phyloP scores from a whole-genome alignment of 441 rosid species.

The Omphalea diandra region DNA sequence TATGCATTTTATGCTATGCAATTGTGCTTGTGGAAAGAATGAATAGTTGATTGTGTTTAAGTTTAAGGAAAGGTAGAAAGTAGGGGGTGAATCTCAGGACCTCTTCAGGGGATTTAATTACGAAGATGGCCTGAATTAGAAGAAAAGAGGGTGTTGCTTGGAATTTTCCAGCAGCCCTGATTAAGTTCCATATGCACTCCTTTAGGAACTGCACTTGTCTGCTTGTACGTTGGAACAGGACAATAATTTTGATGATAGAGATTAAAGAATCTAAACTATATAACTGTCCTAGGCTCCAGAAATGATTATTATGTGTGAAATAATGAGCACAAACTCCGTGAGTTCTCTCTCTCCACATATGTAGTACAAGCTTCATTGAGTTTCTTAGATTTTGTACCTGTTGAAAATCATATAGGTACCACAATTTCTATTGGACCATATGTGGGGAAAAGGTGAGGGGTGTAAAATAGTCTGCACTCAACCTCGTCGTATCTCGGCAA shows the following conservation, averaged over 20 bases:
- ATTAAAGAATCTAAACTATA: neutral
- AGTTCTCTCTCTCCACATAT: neutral
- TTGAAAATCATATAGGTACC: conserved; percentile 61
- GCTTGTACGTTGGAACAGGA: neutral
- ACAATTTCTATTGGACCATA: conserved; percentile 77
- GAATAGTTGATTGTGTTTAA: too few relatives aligned
- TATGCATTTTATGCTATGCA: too few relatives aligned
- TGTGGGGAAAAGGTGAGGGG: conserved; percentile 76
- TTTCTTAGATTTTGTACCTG: neutral
- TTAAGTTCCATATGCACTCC: neutral
- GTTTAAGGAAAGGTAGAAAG: too few relatives aligned
- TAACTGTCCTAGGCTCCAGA: too few relatives aligned
- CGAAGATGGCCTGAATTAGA: too few relatives aligned
- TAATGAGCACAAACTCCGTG: neutral
- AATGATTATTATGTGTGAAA: too few relatives aligned
- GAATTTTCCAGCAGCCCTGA: neutral
- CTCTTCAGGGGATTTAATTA: too few relatives aligned
- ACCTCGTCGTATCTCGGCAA: conserved; percentile 98
- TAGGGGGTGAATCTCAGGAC: too few relatives aligned
- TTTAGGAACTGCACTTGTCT: neutral
- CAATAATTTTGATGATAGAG: neutral
- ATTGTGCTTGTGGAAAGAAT: too few relatives aligned
- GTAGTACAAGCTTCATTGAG: too few relatives aligned
- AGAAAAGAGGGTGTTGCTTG: too few relatives aligned
- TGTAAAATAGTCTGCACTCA: conserved; percentile 97